Conservation (phyloP, 768 basidiomycete species). For the Amanita inopinata region DNA sequence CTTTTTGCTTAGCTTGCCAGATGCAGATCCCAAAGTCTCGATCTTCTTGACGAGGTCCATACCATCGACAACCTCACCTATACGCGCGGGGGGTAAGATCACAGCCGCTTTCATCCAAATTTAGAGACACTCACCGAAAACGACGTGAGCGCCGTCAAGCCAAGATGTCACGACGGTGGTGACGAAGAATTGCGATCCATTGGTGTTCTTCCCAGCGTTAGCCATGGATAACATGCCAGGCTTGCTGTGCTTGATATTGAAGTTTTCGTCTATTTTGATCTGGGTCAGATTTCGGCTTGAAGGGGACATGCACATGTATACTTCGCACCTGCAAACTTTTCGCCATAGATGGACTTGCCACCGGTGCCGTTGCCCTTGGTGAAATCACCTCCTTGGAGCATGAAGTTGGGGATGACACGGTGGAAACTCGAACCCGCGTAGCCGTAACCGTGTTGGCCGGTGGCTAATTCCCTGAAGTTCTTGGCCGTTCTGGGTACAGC, state of each 20-base stretch:
- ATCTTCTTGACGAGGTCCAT: slow-evolving; percentile 41
- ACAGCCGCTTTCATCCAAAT: neutral
- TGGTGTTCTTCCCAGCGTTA: slow-evolving; percentile 74
- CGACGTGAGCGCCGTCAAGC: slow-evolving; percentile 80
- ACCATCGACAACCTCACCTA: slow-evolving; percentile 61
- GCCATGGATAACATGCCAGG: slow-evolving; percentile 69
- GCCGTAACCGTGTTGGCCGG: slow-evolving; percentile 63
- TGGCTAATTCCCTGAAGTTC: slow-evolving; percentile 89
- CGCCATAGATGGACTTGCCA: slow-evolving; percentile 73
- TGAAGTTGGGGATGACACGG: slow-evolving; percentile 75
- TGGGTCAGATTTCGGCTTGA: neutral
- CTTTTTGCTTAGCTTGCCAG: slow-evolving; percentile 30
- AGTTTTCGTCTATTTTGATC: slow-evolving; percentile 69
- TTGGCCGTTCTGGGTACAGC: slow-evolving; percentile 62
- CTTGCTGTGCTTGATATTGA: slow-evolving; percentile 63
- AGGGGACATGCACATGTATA: neutral
- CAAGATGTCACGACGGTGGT: slow-evolving; percentile 69
- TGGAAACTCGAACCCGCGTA: slow-evolving; percentile 68
- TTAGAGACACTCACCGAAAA: slow-evolving; percentile 52
- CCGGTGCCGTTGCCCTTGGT: slow-evolving; percentile 60
- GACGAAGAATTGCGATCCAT: slow-evolving; percentile 86
- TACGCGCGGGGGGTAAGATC: slow-evolving; percentile 1
- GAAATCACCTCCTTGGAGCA: slow-evolving; percentile 91
- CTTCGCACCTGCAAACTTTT: slow-evolving; percentile 48
- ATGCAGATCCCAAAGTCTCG: slow-evolving; percentile 28